A percentile compares a stretch with the other conserved stretches of the same genome.
phyloP scores from a whole-genome alignment of 306 rosid genomes.

The Quercus wislizeni region DNA sequence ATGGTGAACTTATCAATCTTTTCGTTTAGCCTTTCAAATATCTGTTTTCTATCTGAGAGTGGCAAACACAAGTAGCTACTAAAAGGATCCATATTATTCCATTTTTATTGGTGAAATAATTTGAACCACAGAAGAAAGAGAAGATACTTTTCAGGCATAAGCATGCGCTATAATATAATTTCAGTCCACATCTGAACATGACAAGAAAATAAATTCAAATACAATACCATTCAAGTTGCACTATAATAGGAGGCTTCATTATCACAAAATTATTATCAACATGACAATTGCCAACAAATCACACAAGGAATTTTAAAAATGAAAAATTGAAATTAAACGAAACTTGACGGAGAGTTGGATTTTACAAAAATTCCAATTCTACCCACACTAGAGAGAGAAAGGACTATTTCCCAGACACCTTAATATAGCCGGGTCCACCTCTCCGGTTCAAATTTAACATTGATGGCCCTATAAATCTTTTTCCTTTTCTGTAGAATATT shows the following conservation, averaged over 20 bases:
- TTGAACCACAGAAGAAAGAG: background rate
- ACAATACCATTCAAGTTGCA: background rate
- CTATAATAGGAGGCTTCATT: conserved; percentile 14
- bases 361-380: conserved; percentile 45
- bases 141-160: background rate
- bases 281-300: conserved; percentile 10
- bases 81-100: too few relatives aligned
- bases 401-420: conserved; percentile 66
- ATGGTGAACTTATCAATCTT: too few relatives aligned
- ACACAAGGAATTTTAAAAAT: conserved; percentile 2
- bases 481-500: conserved; percentile 25
- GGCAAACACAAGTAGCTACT: background rate
- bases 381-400: conserved; percentile 30
- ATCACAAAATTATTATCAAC: conserved; percentile 33
- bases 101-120: background rate
- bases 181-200: background rate
- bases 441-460: conserved; percentile 37
- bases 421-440: conserved; percentile 68
- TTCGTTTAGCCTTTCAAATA: background rate
- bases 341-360: conserved; percentile 29
- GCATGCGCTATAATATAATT: background rate
- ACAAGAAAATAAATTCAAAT: background rate
- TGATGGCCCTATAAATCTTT: conserved; percentile 26
- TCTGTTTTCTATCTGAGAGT: background rate
- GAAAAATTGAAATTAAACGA: background rate